Evolutionary conservation across 2,329 filamentous ascomycete species (phyloP).

Genomic region (Diaporthe capsici): DNA sequence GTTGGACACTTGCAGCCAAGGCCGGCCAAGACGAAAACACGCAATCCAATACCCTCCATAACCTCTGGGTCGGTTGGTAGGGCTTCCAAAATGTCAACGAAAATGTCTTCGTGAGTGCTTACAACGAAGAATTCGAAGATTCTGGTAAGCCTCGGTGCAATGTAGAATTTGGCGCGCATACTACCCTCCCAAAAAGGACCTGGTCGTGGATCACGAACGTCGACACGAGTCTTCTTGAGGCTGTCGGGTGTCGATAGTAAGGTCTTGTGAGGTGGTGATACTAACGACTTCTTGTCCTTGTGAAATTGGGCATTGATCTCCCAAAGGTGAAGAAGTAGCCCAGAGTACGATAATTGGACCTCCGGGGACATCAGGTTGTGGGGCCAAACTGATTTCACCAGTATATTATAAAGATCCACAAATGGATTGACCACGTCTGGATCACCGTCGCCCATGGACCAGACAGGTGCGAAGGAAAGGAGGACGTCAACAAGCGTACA

Average conservation of each 20-base stretch:
- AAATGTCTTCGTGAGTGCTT: constrained; percentile 85
- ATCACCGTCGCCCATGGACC: constrained; percentile 71
- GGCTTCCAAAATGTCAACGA: constrained; percentile 84
- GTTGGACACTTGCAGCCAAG: constrained; percentile 90
- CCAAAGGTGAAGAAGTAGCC: constrained; percentile 79
- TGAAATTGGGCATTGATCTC: constrained; percentile 77
- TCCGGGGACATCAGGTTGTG: constrained; percentile 78
- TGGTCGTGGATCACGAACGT: constrained; percentile 36
- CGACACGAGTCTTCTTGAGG: not conserved
- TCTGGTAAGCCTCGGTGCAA: constrained; percentile 77
- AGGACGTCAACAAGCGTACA: constrained; percentile 78
- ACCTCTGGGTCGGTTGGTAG: constrained; percentile 81
- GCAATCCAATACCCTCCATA: constrained; percentile 86
- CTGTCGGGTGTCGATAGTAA: constrained; percentile 69
- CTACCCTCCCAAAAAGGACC: constrained; percentile 73
- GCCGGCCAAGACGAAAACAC: constrained; percentile 81
- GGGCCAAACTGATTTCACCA: constrained; percentile 76
- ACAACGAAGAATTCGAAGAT: constrained; percentile 89
- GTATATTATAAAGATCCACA: constrained; percentile 84
- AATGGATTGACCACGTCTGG: constrained; percentile 71
- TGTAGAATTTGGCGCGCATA: constrained; percentile 81
- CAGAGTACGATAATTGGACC: constrained; percentile 76
- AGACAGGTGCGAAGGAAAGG: constrained; percentile 72
- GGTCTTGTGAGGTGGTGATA: constrained; percentile 75
- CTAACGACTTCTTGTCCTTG: constrained; percentile 59